Evolutionary conservation across 768 basidiomycete genomes (phyloP), one percentile per base, ranked within the genome.

Genomic region (Tricholoma flavovirens): DNA sequence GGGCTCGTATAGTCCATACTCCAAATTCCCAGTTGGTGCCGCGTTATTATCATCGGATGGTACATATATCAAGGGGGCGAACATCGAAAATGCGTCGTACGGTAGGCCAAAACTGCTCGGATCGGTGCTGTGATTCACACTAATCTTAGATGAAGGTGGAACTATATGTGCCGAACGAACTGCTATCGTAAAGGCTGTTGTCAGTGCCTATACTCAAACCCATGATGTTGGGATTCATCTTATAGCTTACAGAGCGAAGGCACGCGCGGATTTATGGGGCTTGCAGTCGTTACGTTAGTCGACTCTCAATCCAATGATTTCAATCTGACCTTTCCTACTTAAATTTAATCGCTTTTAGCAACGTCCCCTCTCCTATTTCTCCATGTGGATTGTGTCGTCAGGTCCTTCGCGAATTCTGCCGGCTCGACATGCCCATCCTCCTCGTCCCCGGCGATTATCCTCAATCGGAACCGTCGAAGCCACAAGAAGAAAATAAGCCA

Each of bases 341-440:
- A 29, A n/a, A 29, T 8, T 29, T n/a, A 2, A 30, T 17, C 9
- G 42, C 35, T 8, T 36, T 4, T 64, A 94, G 91, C 17, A 88
- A 96, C 60, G 84, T 95, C 2, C 63, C 78, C 0, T 66, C 76
- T 0, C 67, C 85, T 0, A 74, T 89, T 48, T 88, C 93, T 1
- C 96, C 96, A 0, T 98, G 97, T 68, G 96, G 96, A 2, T 84
- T 95, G 48, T 99, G 95, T 63, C 87, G 96, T 7, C 95, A 98
- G 67, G 81, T 97, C 50, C 79, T 93, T 49, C 83, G 90, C 56
- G 93, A 96, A 64, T 95, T 96, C 63, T 93, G 90, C 63, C 69
- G 80, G 5, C 78, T 82, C 35, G 75, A 84, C 22, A 88, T 87
- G 77, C 90, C 90, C 0, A 74, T 88, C 54, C 69, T 84, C 22